Percentiles rank a stretch among this genome's conserved stretches.
phyloP scores from a whole-genome alignment of 1,284 basidiomycete species.

The Phylloboletellus chloephorus region DNA sequence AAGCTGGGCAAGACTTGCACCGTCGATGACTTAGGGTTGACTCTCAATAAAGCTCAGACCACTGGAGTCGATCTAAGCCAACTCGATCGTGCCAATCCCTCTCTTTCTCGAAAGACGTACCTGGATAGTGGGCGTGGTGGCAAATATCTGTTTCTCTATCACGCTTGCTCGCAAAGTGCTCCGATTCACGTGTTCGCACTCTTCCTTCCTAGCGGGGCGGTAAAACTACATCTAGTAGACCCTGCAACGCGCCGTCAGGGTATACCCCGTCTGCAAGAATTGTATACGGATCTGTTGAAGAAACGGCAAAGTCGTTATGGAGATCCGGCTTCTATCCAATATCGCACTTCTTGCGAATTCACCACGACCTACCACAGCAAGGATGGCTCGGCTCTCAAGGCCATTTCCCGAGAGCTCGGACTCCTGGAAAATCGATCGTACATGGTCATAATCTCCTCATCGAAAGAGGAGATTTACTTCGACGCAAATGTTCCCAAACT shows the following conservation, averaged over 20 bases:
- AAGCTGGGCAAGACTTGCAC: slow-evolving; percentile 82
- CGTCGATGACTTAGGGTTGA: slow-evolving; percentile 62
- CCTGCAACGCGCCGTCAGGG: slow-evolving; percentile 80
- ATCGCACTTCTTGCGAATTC: slow-evolving; percentile 70
- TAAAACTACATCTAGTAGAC: slow-evolving; percentile 88
- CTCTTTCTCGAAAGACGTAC: slow-evolving; percentile 66
- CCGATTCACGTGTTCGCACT: slow-evolving; percentile 88
- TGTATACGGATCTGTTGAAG: slow-evolving; percentile 56
- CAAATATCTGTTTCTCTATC: slow-evolving; percentile 91
- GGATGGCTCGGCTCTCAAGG: slow-evolving; percentile 78
- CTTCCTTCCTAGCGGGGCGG: slow-evolving; percentile 70
- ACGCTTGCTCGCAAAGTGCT: slow-evolving; percentile 69
- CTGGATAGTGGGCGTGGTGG: slow-evolving; percentile 69
- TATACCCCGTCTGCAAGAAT: slow-evolving; percentile 70
- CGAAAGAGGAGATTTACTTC: slow-evolving; percentile 83
- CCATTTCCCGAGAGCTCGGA: slow-evolving; percentile 85
- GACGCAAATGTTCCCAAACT: slow-evolving; percentile 71
- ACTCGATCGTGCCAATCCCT: slow-evolving; percentile 59
- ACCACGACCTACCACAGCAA: slow-evolving; percentile 75
- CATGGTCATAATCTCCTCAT: slow-evolving; percentile 82
- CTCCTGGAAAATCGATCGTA: slow-evolving; percentile 64
- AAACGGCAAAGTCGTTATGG: slow-evolving; percentile 43
- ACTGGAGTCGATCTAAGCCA: slow-evolving; percentile 84
- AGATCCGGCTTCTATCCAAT: slow-evolving; percentile 52
- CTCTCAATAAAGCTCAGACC: slow-evolving; percentile 81